Percentiles rank a stretch among this genome's conserved stretches.
Evolutionary conservation across 2,329 filamentous ascomycete species (phyloP).

Genomic region (Cladorrhinum sp.): DNA sequence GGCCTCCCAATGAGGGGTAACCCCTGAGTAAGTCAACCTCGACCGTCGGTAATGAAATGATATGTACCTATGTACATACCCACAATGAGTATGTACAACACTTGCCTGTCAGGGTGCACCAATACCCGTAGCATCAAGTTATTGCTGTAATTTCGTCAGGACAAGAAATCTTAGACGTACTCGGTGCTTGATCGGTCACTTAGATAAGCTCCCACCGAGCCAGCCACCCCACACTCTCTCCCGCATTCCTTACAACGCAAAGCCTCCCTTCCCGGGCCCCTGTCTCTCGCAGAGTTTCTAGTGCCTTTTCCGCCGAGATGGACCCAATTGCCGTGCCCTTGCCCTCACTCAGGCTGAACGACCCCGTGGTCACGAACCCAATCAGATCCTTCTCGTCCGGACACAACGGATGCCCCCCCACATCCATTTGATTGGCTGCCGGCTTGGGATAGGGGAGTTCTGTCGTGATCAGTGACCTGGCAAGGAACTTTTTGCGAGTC

Average conservation of each 20-base stretch:
- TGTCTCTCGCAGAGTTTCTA: slow-evolving; percentile 38
- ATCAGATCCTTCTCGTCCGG: slow-evolving; percentile 74
- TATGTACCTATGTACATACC: neutral
- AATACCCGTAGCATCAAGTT: neutral
- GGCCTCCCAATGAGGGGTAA: neutral
- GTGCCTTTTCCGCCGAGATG: slow-evolving; percentile 58
- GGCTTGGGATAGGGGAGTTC: slow-evolving; percentile 37
- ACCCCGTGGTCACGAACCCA: slow-evolving; percentile 86
- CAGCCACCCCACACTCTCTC: slow-evolving; percentile 74
- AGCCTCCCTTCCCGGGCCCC: slow-evolving; percentile 45
- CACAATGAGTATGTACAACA: neutral
- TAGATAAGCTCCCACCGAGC: slow-evolving; percentile 67
- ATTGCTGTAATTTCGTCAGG: slow-evolving; percentile 28
- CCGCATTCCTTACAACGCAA: slow-evolving; percentile 80
- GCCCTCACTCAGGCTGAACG: slow-evolving; percentile 76
- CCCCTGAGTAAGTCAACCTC: neutral
- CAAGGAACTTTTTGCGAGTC: slow-evolving; percentile 31
- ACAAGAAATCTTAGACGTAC: neutral
- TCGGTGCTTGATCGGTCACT: slow-evolving; percentile 2
- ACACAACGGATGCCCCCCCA: slow-evolving; percentile 60
- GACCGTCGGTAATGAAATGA: neutral
- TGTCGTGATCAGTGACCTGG: slow-evolving; percentile 46
- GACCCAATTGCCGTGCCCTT: slow-evolving; percentile 72
- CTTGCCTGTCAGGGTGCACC: neutral
- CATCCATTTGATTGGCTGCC: slow-evolving; percentile 36